Conservation (phyloP, 352 stramenopile species). For the Globisporangium abappressorium region DNA sequence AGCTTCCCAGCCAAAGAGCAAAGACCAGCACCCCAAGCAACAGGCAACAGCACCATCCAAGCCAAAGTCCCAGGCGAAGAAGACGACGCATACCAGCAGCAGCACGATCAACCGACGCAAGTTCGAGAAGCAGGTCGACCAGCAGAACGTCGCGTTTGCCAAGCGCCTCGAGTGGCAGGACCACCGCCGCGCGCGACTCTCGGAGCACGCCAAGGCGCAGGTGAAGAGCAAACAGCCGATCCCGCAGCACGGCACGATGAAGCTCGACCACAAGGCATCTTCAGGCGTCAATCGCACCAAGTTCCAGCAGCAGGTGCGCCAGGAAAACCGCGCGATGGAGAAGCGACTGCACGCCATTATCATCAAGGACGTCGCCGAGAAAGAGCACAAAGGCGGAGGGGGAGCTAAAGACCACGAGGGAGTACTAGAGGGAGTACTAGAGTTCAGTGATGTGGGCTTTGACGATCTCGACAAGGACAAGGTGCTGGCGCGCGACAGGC, state of each 20-base stretch:
- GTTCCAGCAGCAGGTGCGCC: conserved; percentile 44
- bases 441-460: conserved; percentile 16
- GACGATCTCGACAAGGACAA: conserved; percentile 50
- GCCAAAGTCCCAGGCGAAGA: background rate
- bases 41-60: background rate
- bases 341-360: conserved; percentile 46
- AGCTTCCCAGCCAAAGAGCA: conserved; percentile 9
- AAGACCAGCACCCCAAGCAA: background rate
- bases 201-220: conserved; percentile 27
- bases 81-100: conserved; percentile 37
- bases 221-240: conserved; percentile 37
- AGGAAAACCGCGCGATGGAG: conserved; percentile 55
- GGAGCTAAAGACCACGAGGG: background rate
- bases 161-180: conserved; percentile 47
- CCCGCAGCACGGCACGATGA: conserved; percentile 41
- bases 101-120: conserved; percentile 52
- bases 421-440: too few relatives aligned
- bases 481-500: conserved; percentile 37
- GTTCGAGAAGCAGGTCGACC: conserved; percentile 54
- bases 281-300: conserved; percentile 60
- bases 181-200: conserved; percentile 24
- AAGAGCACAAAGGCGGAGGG: conserved; percentile 11
- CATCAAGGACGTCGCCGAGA: background rate
- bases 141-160: conserved; percentile 55
- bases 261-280: conserved; percentile 50